phyloP scores from a whole-genome alignment of 2,329 filamentous ascomycete species.

The Fusarium proliferatum region DNA sequence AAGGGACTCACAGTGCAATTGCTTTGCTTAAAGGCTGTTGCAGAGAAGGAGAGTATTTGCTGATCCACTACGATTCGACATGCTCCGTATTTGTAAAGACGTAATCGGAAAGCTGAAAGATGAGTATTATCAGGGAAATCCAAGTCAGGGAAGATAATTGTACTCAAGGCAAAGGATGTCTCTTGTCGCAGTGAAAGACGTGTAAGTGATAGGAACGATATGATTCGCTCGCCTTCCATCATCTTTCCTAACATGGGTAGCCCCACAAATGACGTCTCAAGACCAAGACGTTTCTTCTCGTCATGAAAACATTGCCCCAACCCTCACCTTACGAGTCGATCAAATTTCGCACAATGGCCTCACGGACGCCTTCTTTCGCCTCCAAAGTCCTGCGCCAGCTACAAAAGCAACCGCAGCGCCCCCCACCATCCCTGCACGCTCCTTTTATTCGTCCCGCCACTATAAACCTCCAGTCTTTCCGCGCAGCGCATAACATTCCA shows the following conservation, averaged over 20 bases:
- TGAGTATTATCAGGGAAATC: too few relatives aligned
- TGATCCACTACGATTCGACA: too few relatives aligned
- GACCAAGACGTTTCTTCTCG: constrained; percentile 12
- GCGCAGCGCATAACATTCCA: constrained; percentile 53
- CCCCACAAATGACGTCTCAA: constrained; percentile 41
- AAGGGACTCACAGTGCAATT: too few relatives aligned
- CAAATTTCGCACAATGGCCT: constrained; percentile 44
- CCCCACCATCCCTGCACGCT: constrained; percentile 21
- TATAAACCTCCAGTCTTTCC: constrained; percentile 29
- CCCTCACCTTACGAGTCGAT: constrained; percentile 1
- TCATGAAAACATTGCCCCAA: constrained; percentile 34
- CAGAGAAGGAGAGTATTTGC: too few relatives aligned
- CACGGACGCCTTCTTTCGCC: constrained; percentile 37
- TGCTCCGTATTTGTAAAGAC: too few relatives aligned
- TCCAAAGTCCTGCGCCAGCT: constrained; percentile 36
- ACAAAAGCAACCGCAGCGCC: constrained; percentile 26
- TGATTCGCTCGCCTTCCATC: constrained; percentile 35
- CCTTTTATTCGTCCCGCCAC: constrained; percentile 14
- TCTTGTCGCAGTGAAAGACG: background rate
- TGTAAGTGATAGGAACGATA: constrained; percentile 26
- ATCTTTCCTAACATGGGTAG: constrained; percentile 5
- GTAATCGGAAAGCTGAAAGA: too few relatives aligned
- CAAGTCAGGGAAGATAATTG: too few relatives aligned
- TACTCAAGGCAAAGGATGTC: too few relatives aligned
- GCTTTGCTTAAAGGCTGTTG: too few relatives aligned